These are phyloP conservation scores for Microcyclosporella mali DNA, from an alignment of 2,329 filamentous ascomycete species.

Conservation along the genomic window DNA sequence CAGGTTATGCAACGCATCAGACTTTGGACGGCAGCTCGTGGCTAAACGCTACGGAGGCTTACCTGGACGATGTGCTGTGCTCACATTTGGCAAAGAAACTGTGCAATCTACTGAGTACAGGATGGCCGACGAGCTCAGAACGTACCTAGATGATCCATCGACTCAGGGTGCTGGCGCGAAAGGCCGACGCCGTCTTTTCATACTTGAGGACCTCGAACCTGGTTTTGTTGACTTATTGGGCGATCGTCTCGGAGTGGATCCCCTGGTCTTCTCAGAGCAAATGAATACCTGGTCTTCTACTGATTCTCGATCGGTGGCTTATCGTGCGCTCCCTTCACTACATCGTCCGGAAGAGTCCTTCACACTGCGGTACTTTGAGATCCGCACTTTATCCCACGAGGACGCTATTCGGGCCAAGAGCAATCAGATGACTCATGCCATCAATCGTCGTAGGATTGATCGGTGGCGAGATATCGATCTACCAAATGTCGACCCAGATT, in stretches of 20 bases:
- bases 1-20: slow-evolving; percentile 8
- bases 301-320: slow-evolving; percentile 17
- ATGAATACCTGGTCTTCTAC: slow-evolving; percentile 22
- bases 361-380: slow-evolving; percentile 20
- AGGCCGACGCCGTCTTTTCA: slow-evolving; percentile 15
- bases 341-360: slow-evolving; percentile 14
- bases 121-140: neutral
- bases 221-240: slow-evolving; percentile 20
- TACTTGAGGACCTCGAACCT: slow-evolving; percentile 22
- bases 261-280: slow-evolving; percentile 21
- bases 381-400: slow-evolving; percentile 14
- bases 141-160: neutral
- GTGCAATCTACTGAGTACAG: slow-evolving; percentile 1
- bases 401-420: slow-evolving; percentile 5
- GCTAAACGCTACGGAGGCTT: neutral
- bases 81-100: slow-evolving; percentile 3
- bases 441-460: slow-evolving; percentile 19
- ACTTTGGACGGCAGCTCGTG: slow-evolving; percentile 8
- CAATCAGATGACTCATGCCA: slow-evolving; percentile 18
- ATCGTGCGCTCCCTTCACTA: slow-evolving; percentile 19
- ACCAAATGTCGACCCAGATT: slow-evolving; percentile 8
- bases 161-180: neutral
- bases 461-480: slow-evolving; percentile 20
- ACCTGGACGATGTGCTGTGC: slow-evolving; percentile 12
- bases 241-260: slow-evolving; percentile 16